Conservation (phyloP, 1,284 basidiomycete species). For the Sanguinoderma infundibulare region DNA sequence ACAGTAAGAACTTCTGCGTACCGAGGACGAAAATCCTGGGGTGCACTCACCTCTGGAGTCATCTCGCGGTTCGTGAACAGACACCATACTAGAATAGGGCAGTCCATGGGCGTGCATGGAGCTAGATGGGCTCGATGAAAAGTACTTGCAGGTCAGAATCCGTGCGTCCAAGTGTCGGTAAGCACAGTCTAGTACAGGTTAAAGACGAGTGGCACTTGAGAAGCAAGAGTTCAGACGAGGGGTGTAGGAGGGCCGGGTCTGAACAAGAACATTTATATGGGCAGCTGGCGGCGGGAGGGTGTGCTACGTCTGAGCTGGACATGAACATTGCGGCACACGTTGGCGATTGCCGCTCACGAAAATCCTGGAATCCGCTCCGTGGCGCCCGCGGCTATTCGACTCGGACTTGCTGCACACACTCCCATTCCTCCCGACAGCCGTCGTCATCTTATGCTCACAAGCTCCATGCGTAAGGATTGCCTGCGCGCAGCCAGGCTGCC, state of each 20-base stretch:
- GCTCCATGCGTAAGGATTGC: too few species aligned
- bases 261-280: conserved; percentile 22
- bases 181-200: background rate
- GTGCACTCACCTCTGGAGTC: conserved; percentile 55
- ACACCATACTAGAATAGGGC: conserved; percentile 79
- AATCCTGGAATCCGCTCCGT: conserved; percentile 13
- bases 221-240: background rate
- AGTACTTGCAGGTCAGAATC: conserved; percentile 2
- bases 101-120: conserved; percentile 46
- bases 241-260: background rate
- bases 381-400: too few species aligned
- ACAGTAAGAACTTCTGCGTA: conserved; percentile 2
- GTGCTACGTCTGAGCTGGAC: conserved; percentile 10
- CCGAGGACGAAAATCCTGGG: conserved; percentile 6
- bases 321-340: conserved; percentile 28
- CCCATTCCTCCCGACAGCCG: background rate
- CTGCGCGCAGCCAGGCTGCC: too few species aligned
- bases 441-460: background rate
- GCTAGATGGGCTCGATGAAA: conserved; percentile 19
- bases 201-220: conserved; percentile 1
- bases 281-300: conserved; percentile 13
- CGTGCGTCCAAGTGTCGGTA: background rate
- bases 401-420: background rate
- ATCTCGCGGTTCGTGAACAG: conserved; percentile 74
- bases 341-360: conserved; percentile 27